Conservation (phyloP, 2,329 filamentous ascomycete species). For the Lasiodiplodia hormozganensis region DNA sequence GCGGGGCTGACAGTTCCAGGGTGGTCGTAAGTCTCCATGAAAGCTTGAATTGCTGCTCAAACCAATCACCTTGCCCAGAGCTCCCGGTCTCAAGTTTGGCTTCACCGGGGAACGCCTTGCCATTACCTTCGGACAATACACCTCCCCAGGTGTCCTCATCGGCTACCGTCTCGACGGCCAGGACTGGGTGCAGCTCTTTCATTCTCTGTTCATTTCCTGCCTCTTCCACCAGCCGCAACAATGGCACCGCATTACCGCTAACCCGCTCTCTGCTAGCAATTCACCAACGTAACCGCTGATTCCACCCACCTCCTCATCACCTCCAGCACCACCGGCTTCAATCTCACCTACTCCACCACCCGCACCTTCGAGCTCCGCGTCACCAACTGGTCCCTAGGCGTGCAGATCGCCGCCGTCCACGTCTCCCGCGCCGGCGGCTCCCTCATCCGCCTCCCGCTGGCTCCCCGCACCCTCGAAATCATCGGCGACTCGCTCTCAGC, state of each 20-base stretch:
- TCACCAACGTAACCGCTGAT: slow-evolving; percentile 65
- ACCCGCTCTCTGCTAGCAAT: slow-evolving; percentile 44
- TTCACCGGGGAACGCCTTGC: slow-evolving; percentile 62
- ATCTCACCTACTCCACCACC: slow-evolving; percentile 52
- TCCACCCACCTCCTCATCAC: slow-evolving; percentile 64
- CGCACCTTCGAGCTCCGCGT: slow-evolving; percentile 65
- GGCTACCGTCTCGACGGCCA: slow-evolving; percentile 65
- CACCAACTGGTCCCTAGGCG: slow-evolving; percentile 67
- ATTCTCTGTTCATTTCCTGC: neutral
- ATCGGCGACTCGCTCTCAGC: slow-evolving; percentile 59
- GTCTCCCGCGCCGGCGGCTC: slow-evolving; percentile 54
- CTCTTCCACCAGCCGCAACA: neutral
- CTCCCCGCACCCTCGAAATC: slow-evolving; percentile 50
- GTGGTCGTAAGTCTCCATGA: slow-evolving; percentile 59
- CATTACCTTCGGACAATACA: slow-evolving; percentile 61
- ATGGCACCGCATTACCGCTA: neutral
- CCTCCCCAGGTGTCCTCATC: slow-evolving; percentile 58
- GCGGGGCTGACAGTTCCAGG: slow-evolving; percentile 34
- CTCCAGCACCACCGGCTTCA: slow-evolving; percentile 53
- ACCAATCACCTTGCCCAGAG: slow-evolving; percentile 43
- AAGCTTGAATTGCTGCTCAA: neutral
- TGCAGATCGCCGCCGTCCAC: slow-evolving; percentile 63
- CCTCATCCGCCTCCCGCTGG: slow-evolving; percentile 53
- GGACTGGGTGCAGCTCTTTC: slow-evolving; percentile 53
- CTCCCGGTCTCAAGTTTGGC: slow-evolving; percentile 62